phyloP scores from a whole-genome alignment of 75 land plant genomes.

The Cupressus sempervirens region DNA sequence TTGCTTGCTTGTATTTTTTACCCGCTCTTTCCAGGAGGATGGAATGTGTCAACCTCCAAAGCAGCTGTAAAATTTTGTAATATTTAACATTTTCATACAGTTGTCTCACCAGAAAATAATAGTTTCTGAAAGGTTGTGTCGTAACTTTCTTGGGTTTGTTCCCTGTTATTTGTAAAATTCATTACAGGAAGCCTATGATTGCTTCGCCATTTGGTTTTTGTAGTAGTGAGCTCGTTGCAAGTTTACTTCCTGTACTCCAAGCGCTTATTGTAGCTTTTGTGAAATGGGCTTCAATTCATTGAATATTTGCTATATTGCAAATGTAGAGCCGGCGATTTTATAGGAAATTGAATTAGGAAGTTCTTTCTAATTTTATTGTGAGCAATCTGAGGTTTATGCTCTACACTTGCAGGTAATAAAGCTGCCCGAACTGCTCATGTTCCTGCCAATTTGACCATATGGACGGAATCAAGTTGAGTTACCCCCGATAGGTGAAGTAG shows the following conservation, averaged over 20 bases:
- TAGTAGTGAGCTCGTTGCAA: neutral
- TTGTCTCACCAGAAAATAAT: slow-evolving; percentile 11
- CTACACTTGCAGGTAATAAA: neutral
- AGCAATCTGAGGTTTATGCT: neutral
- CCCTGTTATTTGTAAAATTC: slow-evolving; percentile 6
- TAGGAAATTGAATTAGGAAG: no score
- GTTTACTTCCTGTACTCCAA: neutral
- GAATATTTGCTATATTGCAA: neutral
- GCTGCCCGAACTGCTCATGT: neutral
- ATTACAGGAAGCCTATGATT: neutral
- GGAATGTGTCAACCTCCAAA: neutral
- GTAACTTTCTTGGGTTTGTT: neutral
- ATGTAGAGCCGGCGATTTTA: neutral
- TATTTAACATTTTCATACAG: neutral
- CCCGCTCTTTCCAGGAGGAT: neutral
- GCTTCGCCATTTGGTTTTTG: slow-evolving; percentile 2
- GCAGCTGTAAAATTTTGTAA: slow-evolving; percentile 2
- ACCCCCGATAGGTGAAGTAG: neutral
- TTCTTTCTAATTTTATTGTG: no score
- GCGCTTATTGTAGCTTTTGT: neutral
- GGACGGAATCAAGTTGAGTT: neutral
- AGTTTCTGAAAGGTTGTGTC: neutral
- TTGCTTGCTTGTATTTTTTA: slow-evolving; percentile 8
- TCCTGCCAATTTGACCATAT: no score
- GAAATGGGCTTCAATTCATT: neutral